Evolutionary conservation across 164 flowering plant genomes (phyloP), one percentile per base, ranked within the genome.

Genomic region (Aristolochia fimbriata): DNA sequence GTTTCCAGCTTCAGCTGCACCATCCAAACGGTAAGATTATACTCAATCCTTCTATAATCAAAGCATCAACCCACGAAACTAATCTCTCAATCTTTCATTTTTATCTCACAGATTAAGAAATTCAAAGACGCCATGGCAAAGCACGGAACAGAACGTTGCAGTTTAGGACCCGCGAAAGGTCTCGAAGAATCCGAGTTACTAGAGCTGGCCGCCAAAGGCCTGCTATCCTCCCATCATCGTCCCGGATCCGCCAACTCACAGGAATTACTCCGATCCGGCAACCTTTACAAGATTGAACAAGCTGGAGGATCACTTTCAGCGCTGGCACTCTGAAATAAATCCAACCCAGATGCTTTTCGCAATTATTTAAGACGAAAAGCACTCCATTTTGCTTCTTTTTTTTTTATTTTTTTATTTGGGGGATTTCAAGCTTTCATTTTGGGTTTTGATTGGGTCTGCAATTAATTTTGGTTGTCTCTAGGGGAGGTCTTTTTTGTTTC

Each of bases 1-100:
- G 64, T 89, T 2, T 89, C 94, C 65, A 86, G 91, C 81, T 87
- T 89, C 60, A 89, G 97, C 70, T 89, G 97, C 68, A 89, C 91
- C 31, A 85, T 81, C 60, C 90, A 91, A 65, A 89, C 94, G 66
- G 97, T 89, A 55, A 70, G 87, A 76, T 45, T 5, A 23, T 24
- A 7, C 13, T 11, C 27, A 11, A 27, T 37, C 43, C 43, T 37
- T 7, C 1, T 10, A 37, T 5, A 37, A 37, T 37, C 4, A 37
- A 27, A 37, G 7, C 43, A 37, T 37, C 10, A 10, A 37, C 43
- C 43, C 43, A 37, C 43, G 43, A 37, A 37, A 27, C 30, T 27
- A 37, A 37, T 37, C 12, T n/a, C 7, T 10, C 1, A 37, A 37
- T 31, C 31, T 13, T 30, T 11, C 24, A 15, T 61, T 21, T 16